A percentile compares a stretch with the other conserved stretches of the same genome.
Evolutionary conservation across 2,329 filamentous ascomycete species (phyloP).

Genomic region (Sarocladium strictum): DNA sequence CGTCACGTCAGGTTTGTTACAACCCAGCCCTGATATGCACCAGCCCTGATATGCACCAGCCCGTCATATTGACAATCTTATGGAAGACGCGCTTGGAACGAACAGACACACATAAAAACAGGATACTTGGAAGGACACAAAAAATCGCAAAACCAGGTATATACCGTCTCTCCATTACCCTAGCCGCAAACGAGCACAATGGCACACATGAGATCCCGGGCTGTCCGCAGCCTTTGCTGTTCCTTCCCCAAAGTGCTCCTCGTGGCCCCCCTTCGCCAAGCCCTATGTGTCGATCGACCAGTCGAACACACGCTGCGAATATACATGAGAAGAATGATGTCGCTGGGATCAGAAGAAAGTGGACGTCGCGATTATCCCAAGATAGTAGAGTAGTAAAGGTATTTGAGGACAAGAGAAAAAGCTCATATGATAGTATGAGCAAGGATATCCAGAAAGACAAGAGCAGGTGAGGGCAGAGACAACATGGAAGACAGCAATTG

Average conservation of each 20-base stretch:
- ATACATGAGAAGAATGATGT: neutral
- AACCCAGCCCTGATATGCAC: no score
- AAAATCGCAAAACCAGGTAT: neutral
- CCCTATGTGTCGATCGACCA: neutral
- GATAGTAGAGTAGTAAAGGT: no score
- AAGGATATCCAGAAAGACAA: constrained; percentile 8
- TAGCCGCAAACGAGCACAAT: neutral
- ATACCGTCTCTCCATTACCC: neutral
- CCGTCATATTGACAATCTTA: neutral
- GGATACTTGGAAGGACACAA: neutral
- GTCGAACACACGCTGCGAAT: neutral
- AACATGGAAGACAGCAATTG: neutral
- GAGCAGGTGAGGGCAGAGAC: neutral
- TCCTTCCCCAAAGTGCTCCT: neutral
- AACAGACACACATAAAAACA: no score
- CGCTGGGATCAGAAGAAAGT: neutral
- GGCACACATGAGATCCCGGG: neutral
- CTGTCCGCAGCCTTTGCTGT: constrained; percentile 4
- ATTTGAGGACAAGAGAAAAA: neutral
- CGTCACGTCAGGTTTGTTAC: no score
- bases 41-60: neutral
- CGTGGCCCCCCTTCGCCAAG: neutral
- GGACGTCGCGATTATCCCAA: neutral
- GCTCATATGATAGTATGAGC: neutral
- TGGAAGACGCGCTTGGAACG: neutral